These are phyloP conservation scores for Colletotrichum falcatum DNA, from an alignment of 2,329 filamentous ascomycete species.

Conservation along the genomic window DNA sequence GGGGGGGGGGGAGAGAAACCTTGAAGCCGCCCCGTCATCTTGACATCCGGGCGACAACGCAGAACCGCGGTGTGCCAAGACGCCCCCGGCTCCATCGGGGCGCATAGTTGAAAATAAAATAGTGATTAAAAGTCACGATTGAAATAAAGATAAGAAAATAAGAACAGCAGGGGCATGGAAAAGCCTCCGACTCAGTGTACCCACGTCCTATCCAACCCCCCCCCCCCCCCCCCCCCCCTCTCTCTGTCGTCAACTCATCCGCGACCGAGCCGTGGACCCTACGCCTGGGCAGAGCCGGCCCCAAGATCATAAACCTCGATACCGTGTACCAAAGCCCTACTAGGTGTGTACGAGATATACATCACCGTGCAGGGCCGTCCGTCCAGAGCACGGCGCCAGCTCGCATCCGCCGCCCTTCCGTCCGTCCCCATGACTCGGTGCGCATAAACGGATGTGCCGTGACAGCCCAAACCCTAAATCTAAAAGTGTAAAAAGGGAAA, in stretches of 20 bases:
- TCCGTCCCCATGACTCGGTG: constrained; percentile 20
- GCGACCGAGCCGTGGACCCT: too few relatives aligned
- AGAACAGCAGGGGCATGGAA: neutral
- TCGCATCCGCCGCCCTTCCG: neutral
- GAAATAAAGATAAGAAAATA: neutral
- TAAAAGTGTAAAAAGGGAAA: constrained; percentile 12
- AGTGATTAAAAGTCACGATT: neutral
- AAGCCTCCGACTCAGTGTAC: constrained; percentile 4
- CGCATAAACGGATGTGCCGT: constrained; percentile 35
- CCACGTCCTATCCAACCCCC: neutral
- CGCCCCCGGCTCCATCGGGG: neutral
- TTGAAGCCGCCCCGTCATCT: neutral
- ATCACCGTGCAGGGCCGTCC: neutral
- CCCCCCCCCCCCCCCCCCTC: neutral
- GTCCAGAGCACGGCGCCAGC: neutral
- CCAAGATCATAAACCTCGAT: neutral
- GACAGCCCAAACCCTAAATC: constrained; percentile 38
- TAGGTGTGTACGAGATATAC: neutral
- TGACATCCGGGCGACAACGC: constrained; percentile 16
- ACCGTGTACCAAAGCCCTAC: neutral
- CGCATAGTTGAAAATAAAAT: neutral
- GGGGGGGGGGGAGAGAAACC: too few relatives aligned
- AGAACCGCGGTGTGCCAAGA: constrained; percentile 1
- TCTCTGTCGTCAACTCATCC: neutral
- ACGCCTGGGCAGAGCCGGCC: neutral